Evolutionary conservation across 768 basidiomycete genomes (phyloP).

Genomic region (Psilocybe cubensis): DNA sequence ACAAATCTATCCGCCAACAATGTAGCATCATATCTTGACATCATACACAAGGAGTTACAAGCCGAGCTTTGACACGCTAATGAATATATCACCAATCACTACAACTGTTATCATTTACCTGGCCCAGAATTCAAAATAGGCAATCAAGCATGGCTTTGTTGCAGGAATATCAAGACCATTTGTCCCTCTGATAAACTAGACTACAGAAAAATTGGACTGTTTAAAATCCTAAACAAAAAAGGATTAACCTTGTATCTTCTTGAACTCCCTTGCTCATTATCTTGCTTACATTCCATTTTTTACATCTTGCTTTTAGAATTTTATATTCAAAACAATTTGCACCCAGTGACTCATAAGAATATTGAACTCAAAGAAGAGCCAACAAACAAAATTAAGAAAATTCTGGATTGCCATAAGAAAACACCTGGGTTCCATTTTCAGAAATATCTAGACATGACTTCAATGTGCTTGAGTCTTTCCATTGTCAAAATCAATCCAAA

Average conservation of each 20-base stretch:
- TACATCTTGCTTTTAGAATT: conserved; percentile 38
- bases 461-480: conserved; percentile 12
- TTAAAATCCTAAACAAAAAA: conserved; percentile 12
- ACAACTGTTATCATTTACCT: conserved; percentile 26
- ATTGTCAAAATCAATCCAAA: background rate
- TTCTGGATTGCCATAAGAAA: conserved; percentile 35
- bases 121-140: conserved; percentile 31
- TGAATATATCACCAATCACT: conserved; percentile 26
- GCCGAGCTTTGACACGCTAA: conserved; percentile 34
- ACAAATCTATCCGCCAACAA: conserved; percentile 36
- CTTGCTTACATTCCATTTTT: conserved; percentile 41
- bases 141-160: conserved; percentile 39
- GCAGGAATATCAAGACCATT: conserved; percentile 40
- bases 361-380: conserved; percentile 21
- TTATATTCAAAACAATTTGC: conserved; percentile 35
- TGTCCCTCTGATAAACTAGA: conserved; percentile 43
- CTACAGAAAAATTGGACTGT: conserved; percentile 28
- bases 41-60: conserved; percentile 35
- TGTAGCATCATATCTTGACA: conserved; percentile 27
- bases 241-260: conserved; percentile 30
- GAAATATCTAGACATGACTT: conserved; percentile 33
- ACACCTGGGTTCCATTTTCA: conserved; percentile 37
- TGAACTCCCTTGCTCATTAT: conserved; percentile 33
- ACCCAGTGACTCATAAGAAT: conserved; percentile 24
- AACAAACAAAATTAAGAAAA: conserved; percentile 20